A percentile compares a stretch with the other conserved stretches of the same genome.
Conservation (phyloP, 2,329 filamentous ascomycete genomes). For the Xylariaceae sp. region DNA sequence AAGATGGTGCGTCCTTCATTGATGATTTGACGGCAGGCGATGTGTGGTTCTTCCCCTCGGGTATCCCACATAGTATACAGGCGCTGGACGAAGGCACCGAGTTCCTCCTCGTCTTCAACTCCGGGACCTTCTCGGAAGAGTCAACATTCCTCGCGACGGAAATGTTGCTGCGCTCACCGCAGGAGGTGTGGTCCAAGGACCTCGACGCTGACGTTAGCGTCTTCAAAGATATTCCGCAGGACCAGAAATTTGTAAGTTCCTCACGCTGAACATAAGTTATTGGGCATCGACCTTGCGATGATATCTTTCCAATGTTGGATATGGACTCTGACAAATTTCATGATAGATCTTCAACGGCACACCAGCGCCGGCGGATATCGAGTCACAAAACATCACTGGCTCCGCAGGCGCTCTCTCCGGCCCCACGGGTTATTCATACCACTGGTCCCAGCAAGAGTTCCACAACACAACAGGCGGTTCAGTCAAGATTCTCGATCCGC, state of each 20-base stretch:
- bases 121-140: slow-evolving; percentile 56
- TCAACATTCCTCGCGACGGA: slow-evolving; percentile 56
- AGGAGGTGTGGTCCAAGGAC: slow-evolving; percentile 53
- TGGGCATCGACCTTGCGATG: no score
- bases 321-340: slow-evolving; percentile 1
- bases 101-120: slow-evolving; percentile 58
- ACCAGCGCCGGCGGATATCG: slow-evolving; percentile 41
- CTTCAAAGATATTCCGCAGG: slow-evolving; percentile 44
- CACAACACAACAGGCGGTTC: slow-evolving; percentile 51
- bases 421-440: slow-evolving; percentile 43
- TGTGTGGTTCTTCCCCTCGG: slow-evolving; percentile 38
- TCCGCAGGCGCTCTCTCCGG: slow-evolving; percentile 40
- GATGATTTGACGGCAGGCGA: slow-evolving; percentile 49
- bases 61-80: slow-evolving; percentile 41
- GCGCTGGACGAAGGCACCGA: slow-evolving; percentile 52
- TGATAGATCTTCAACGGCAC: slow-evolving; percentile 48
- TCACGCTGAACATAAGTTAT: background rate
- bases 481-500: slow-evolving; percentile 56
- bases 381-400: slow-evolving; percentile 44
- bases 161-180: slow-evolving; percentile 47
- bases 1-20: slow-evolving; percentile 45
- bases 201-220: slow-evolving; percentile 44
- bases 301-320: background rate
- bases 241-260: slow-evolving; percentile 40
- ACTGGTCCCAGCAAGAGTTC: slow-evolving; percentile 48